These are phyloP conservation scores for Medicago lupulina DNA, from an alignment of 306 rosid genomes.

Conservation along the genomic window DNA sequence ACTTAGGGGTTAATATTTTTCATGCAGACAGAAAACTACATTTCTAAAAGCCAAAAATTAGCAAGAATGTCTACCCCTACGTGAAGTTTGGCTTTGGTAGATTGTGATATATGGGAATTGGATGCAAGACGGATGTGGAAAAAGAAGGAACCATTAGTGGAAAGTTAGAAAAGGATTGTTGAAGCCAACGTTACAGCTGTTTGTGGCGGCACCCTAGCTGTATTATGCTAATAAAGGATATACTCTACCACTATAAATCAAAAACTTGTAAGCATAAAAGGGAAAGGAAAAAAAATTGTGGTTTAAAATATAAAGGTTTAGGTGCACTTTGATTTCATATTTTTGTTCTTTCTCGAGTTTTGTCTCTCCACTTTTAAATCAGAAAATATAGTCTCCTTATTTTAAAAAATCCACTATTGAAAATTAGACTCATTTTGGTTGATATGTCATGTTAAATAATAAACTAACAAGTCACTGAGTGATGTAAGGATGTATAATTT, in stretches of 20 bases:
- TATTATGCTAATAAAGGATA: slow-evolving; percentile 1
- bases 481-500: too few species aligned
- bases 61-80: slow-evolving; percentile 10
- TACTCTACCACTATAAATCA: neutral
- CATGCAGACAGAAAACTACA: slow-evolving; percentile 26
- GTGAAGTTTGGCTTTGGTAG: slow-evolving; percentile 45
- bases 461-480: too few species aligned
- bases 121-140: slow-evolving; percentile 40
- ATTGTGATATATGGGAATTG: slow-evolving; percentile 40
- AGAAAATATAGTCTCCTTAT: too few species aligned
- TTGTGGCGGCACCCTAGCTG: slow-evolving; percentile 45
- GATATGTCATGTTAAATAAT: too few species aligned
- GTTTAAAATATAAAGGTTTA: too few species aligned
- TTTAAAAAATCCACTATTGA: too few species aligned
- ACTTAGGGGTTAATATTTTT: neutral
- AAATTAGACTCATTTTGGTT: too few species aligned
- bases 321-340: neutral
- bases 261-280: neutral
- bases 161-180: slow-evolving; percentile 15
- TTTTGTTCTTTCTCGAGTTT: too few species aligned
- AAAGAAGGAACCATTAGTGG: neutral
- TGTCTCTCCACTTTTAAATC: too few species aligned
- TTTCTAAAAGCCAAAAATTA: slow-evolving; percentile 8
- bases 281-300: too few species aligned
- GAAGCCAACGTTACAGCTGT: slow-evolving; percentile 46